These are phyloP conservation scores for Ophiostoma piceae DNA, from an alignment of 2,329 filamentous ascomycete species.

Conservation along the genomic window DNA sequence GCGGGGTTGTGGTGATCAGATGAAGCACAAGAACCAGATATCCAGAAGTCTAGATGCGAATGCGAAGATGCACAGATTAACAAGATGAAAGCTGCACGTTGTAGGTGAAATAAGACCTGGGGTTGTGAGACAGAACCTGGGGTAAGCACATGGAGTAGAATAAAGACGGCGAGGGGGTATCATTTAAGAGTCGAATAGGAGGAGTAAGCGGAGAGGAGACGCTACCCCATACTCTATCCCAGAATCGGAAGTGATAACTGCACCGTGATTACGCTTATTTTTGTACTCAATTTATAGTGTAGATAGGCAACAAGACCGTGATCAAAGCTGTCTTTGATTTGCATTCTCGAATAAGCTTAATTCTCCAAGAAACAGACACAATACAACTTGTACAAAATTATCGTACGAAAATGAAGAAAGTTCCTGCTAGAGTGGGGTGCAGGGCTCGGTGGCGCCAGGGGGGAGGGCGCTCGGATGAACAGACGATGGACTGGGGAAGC, in stretches of 20 bases:
- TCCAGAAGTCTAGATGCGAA: neutral
- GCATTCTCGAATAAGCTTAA: neutral
- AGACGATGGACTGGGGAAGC: constrained; percentile 1
- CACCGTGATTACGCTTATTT: neutral
- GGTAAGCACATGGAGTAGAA: constrained; percentile 5
- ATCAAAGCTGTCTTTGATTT: neutral
- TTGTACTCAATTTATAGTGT: neutral
- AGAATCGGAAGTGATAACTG: neutral
- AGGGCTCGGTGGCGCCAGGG: neutral
- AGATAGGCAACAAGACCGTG: neutral
- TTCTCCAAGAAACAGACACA: neutral
- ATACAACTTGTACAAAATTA: neutral
- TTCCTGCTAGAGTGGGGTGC: neutral
- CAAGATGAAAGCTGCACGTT: neutral
- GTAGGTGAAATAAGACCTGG: neutral
- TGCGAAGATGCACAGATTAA: neutral
- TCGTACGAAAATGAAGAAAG: neutral
- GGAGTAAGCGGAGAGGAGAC: neutral
- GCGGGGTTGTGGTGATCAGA: neutral
- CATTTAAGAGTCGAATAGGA: neutral
- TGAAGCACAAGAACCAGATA: neutral
- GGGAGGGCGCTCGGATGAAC: neutral
- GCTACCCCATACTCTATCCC: neutral
- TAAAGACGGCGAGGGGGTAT: constrained; percentile 3
- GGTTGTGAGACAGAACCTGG: constrained; percentile 4